Conservation (phyloP, 108 stramenopile species). For the Discostella pseudostelligera region DNA sequence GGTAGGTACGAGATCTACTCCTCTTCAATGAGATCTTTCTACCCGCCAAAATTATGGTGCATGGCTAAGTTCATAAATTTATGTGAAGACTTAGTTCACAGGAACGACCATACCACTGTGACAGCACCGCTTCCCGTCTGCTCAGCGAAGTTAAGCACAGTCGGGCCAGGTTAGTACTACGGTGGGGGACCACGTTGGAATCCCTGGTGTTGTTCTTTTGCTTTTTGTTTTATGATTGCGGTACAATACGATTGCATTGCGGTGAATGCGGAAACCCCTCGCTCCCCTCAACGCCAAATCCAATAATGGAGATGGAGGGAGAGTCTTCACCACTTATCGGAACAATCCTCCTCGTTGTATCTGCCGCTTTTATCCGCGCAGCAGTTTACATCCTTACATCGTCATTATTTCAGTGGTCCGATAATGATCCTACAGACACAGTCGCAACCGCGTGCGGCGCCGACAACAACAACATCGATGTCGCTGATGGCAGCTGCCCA, state of each 20-base stretch:
- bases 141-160: slow-evolving; percentile 71
- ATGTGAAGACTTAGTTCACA: slow-evolving; percentile 7
- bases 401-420: background rate
- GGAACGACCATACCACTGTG: slow-evolving; percentile 68
- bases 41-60: too few relatives aligned
- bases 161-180: slow-evolving; percentile 64
- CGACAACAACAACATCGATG: background rate
- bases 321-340: background rate
- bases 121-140: slow-evolving; percentile 74
- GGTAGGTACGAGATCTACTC: too few relatives aligned
- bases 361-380: background rate
- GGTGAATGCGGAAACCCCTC: too few relatives aligned
- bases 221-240: too few relatives aligned
- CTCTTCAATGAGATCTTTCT: too few relatives aligned
- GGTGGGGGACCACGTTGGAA: slow-evolving; percentile 78
- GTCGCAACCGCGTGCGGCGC: background rate
- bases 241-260: too few relatives aligned
- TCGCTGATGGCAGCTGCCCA: background rate
- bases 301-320: too few relatives aligned
- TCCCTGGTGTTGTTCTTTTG: slow-evolving; percentile 61
- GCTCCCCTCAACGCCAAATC: too few relatives aligned
- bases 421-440: background rate
- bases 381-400: background rate
- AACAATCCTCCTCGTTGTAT: background rate
- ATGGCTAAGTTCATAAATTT: too few relatives aligned